Conservation (phyloP, 352 stramenopile species). For the Phytopythium kandeliae region DNA sequence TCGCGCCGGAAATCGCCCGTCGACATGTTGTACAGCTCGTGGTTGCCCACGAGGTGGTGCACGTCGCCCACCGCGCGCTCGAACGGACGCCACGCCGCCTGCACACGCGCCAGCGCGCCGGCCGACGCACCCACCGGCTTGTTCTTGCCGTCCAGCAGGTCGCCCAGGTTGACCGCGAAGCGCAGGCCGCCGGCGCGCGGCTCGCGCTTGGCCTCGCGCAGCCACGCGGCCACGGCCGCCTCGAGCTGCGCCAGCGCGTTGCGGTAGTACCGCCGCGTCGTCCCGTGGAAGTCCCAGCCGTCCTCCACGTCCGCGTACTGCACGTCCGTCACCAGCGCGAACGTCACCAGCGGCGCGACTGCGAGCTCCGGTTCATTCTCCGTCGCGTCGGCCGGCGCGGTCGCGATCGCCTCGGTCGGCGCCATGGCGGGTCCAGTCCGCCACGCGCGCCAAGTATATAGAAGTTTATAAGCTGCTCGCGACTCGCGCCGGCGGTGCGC, state of each 20-base stretch:
- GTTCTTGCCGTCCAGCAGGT: constrained; percentile 84
- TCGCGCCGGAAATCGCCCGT: constrained; percentile 33
- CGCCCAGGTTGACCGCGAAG: constrained; percentile 74
- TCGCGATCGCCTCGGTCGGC: not conserved
- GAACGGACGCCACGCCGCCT: constrained; percentile 38
- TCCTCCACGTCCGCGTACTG: constrained; percentile 81
- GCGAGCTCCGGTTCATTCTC: not conserved
- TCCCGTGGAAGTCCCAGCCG: constrained; percentile 72
- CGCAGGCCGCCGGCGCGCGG: constrained; percentile 9
- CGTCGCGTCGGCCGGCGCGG: constrained; percentile 2
- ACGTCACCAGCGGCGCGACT: constrained; percentile 38
- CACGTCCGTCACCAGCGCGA: constrained; percentile 70
- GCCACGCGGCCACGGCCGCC: constrained; percentile 42
- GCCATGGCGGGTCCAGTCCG: no score
- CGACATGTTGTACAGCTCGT: constrained; percentile 83
- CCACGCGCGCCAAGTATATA: not conserved
- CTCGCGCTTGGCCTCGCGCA: constrained; percentile 16
- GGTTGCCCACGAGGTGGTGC: constrained; percentile 79
- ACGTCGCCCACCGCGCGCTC: constrained; percentile 32
- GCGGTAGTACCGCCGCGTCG: constrained; percentile 63
- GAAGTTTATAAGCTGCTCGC: not conserved
- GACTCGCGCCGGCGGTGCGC: no score
- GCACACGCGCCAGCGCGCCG: constrained; percentile 32
- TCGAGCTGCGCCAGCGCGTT: constrained; percentile 50
- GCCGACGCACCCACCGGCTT: constrained; percentile 30